These are phyloP conservation scores for Marchantia polymorpha DNA, from an alignment of 225 moss, liverwort and hornwort genomes.

Conservation along the genomic window DNA sequence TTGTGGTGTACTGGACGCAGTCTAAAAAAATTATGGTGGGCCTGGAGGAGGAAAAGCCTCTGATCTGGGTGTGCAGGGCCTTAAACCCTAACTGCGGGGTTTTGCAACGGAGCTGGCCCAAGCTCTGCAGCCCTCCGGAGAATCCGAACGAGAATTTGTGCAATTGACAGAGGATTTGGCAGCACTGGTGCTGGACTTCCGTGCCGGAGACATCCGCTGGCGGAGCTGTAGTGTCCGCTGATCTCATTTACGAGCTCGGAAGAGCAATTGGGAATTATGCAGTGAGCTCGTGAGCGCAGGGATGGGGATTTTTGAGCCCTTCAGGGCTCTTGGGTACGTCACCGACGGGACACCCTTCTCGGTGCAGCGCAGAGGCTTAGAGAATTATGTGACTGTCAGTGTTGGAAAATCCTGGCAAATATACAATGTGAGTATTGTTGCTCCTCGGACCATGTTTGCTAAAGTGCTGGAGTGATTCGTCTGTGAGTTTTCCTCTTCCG, in stretches of 20 bases:
- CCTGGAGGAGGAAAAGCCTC: too few species aligned
- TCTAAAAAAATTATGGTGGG: too few species aligned
- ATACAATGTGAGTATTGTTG: constrained; percentile 54
- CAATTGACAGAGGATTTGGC: neutral
- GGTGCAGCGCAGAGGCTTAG: constrained; percentile 68
- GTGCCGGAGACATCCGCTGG: neutral
- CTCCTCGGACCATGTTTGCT: neutral
- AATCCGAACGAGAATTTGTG: neutral
- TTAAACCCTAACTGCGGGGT: constrained; percentile 17
- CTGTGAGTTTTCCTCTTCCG: too few species aligned
- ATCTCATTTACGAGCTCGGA: too few species aligned
- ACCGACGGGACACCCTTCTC: constrained; percentile 70
- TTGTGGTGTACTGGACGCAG: too few species aligned
- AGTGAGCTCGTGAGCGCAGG: neutral
- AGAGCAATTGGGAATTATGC: neutral
- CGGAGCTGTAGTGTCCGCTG: neutral
- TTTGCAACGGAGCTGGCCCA: neutral
- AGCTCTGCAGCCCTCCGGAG: too few species aligned
- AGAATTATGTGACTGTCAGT: constrained; percentile 86
- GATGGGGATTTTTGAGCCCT: constrained; percentile 91
- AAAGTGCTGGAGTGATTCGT: too few species aligned
- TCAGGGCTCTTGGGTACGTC: constrained; percentile 82
- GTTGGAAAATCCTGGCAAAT: constrained; percentile 95
- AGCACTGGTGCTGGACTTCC: neutral
- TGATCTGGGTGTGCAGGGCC: neutral